Conservation (phyloP, 805 yeast species). For the Vanderwaltozyma yarrowii region DNA sequence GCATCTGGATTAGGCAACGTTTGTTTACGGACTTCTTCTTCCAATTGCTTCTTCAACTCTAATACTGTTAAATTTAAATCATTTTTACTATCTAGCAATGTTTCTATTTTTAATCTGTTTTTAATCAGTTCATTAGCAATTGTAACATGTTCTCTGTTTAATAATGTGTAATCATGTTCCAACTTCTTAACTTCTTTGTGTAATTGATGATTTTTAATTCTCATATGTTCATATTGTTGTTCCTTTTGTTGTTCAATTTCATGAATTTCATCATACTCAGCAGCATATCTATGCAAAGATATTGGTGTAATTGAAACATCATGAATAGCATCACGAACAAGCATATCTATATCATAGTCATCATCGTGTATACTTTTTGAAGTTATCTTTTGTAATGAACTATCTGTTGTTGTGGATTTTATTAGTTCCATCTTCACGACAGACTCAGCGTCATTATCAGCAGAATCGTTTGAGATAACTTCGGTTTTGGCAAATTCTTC, state of each 20-base stretch:
- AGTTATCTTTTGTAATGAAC: not conserved
- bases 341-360: slow-evolving; percentile 54
- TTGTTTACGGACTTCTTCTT: slow-evolving; percentile 25
- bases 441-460: slow-evolving; percentile 8
- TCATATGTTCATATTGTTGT: slow-evolving; percentile 51
- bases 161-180: slow-evolving; percentile 54
- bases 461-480: slow-evolving; percentile 3
- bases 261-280: slow-evolving; percentile 70
- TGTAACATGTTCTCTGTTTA: slow-evolving; percentile 76
- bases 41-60: slow-evolving; percentile 35
- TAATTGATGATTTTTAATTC: slow-evolving; percentile 59
- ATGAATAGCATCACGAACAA: slow-evolving; percentile 67
- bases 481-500: slow-evolving; percentile 9
- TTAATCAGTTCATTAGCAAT: slow-evolving; percentile 82
- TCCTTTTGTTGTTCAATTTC: slow-evolving; percentile 53
- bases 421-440: slow-evolving; percentile 10
- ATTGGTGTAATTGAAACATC: slow-evolving; percentile 63
- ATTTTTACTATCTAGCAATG: slow-evolving; percentile 61
- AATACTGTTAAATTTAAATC: slow-evolving; percentile 43
- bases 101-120: slow-evolving; percentile 66
- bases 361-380: slow-evolving; percentile 12
- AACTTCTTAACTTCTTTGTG: slow-evolving; percentile 63
- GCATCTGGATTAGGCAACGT: slow-evolving; percentile 28
- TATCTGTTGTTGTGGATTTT: slow-evolving; percentile 2
- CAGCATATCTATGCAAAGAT: slow-evolving; percentile 56